Conservation (phyloP, 2,329 filamentous ascomycete genomes). For the Alternaria metachromatica region DNA sequence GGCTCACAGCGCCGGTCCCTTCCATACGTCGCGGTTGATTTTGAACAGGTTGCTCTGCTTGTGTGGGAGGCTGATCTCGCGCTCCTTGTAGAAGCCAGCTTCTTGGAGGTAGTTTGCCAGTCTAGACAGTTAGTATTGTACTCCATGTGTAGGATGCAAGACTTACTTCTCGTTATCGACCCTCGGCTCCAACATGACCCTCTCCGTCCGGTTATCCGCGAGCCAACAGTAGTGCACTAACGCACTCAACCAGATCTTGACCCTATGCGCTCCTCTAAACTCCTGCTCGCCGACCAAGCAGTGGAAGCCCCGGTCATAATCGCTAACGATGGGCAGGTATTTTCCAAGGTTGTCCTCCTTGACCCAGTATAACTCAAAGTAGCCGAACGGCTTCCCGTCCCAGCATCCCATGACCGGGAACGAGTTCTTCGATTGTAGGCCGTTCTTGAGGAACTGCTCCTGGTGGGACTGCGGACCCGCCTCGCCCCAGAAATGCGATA, state of each 20-base stretch:
- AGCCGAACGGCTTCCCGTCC: constrained; percentile 94
- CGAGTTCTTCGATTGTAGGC: constrained; percentile 72
- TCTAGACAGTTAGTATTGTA: constrained; percentile 52
- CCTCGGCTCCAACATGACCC: constrained; percentile 84
- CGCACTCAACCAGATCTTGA: constrained; percentile 81
- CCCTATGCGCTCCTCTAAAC: constrained; percentile 78
- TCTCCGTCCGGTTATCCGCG: constrained; percentile 80
- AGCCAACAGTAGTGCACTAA: constrained; percentile 86
- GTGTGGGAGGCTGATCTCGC: constrained; percentile 85
- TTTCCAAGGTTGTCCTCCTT: constrained; percentile 85
- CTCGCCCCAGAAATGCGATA: constrained; percentile 84
- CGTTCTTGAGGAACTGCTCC: constrained; percentile 70
- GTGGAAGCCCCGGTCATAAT: constrained; percentile 90
- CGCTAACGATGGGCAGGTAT: constrained; percentile 69
- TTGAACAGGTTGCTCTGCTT: constrained; percentile 91
- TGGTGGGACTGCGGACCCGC: constrained; percentile 63
- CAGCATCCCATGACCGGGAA: constrained; percentile 93
- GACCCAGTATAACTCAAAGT: constrained; percentile 98
- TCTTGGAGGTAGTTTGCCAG: constrained; percentile 73
- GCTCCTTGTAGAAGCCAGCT: constrained; percentile 84
- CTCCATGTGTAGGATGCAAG: not conserved
- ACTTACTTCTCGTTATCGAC: constrained; percentile 88
- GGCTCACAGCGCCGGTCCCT: constrained; percentile 37
- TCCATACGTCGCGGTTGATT: constrained; percentile 79
- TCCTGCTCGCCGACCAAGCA: constrained; percentile 91